Base-by-base conservation (phyloP, 176 grass and related monocot genomes). In the Avena atlantica region DNA sequence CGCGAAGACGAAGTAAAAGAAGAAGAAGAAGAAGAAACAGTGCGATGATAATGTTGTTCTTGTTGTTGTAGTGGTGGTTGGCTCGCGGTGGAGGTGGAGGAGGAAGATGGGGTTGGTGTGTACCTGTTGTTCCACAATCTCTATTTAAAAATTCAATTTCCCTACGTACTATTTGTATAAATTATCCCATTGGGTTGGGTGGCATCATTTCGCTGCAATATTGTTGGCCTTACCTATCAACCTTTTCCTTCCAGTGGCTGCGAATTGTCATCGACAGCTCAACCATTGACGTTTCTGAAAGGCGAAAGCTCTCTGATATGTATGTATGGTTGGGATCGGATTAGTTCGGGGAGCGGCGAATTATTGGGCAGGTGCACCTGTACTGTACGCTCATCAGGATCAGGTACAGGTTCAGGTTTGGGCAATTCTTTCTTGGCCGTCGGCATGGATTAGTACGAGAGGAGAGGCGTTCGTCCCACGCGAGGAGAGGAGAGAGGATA, bases 51-150 rank as follows among this genome's bases (percentile, higher is more conserved):
- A 88, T 50, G 31, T 67, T 67, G 64, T 23, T 50, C 81, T 70
- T 81, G 49, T 70, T 42, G 67, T 78, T 6, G 81, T 15, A 17
- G 84, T 1, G 67, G 82, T 85, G 61, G 90, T 85, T 88, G 70
- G 57, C 55, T 57, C 55, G 55, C 15, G 31, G 13, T 42, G 67
- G 66, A 31, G 61, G 7, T 6, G 83, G 45, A 75, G 15, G 72
- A 52, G 78, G 89, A 85, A 47, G 86, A 91, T 72, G 79, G 31
- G 77, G 76, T 77, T 72, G 90, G 70, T 85, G 81, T 88, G 74
- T 77, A 56, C 50, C 50, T 57, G 48, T 44, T 75, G 80, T 53
- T 87, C 60, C 82, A 85, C 76, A 81, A 85, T 79, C 89, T 87
- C 80, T 86, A 90, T 90, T 78, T 62, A 6, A 56, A 82, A 90